A percentile compares a stretch with the other conserved stretches of the same genome.
These are phyloP conservation scores for Phyllostachys edulis DNA, from an alignment of 176 grass and related monocot species.

Conservation along the genomic window DNA sequence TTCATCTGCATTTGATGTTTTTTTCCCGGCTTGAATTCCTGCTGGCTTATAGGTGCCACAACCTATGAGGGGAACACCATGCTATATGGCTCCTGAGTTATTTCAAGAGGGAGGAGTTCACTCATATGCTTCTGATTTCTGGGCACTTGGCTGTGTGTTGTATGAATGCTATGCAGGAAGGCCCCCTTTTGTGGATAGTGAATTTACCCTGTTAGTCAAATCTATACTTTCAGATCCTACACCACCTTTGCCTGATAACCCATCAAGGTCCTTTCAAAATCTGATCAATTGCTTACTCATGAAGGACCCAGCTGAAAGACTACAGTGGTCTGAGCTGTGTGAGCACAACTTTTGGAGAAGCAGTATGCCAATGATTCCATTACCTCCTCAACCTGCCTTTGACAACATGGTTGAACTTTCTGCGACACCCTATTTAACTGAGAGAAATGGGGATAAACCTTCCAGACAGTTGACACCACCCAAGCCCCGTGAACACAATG, in stretches of 20 bases:
- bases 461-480: constrained; percentile 63
- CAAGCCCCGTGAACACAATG: constrained; percentile 54
- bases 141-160: constrained; percentile 93
- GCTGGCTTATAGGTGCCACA: constrained; percentile 55
- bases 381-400: constrained; percentile 81
- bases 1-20: constrained; percentile 24
- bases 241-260: constrained; percentile 74
- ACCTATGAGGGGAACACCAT: constrained; percentile 83
- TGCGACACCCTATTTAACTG: constrained; percentile 49
- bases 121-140: constrained; percentile 99
- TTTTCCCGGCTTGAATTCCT: constrained; percentile 31
- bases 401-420: constrained; percentile 64
- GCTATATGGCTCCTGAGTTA: constrained; percentile 99
- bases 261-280: constrained; percentile 84
- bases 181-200: constrained; percentile 65
- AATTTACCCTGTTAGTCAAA: constrained; percentile 93
- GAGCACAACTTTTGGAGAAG: constrained; percentile 87
- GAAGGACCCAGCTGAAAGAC: constrained; percentile 95
- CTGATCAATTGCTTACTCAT: constrained; percentile 78
- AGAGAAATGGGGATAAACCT: constrained; percentile 73
- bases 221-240: constrained; percentile 84
- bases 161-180: constrained; percentile 93
- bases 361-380: constrained; percentile 49
- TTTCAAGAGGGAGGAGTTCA: constrained; percentile 86
- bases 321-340: constrained; percentile 94